These are phyloP conservation scores for Limonomyces culmigenus DNA, from an alignment of 1,284 basidiomycete genomes.

Conservation along the genomic window DNA sequence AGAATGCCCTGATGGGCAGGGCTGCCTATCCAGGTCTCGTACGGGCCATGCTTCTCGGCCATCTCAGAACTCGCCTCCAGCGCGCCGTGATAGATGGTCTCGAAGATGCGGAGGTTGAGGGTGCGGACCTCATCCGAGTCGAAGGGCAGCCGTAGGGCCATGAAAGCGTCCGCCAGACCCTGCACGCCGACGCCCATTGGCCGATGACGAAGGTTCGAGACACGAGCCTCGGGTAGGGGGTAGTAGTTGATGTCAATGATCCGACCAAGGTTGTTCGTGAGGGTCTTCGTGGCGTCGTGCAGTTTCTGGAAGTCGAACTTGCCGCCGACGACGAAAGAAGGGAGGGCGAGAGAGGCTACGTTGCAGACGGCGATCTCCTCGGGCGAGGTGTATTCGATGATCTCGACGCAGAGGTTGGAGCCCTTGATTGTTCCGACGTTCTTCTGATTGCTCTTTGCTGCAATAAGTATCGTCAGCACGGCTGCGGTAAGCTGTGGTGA, in stretches of 20 bases:
- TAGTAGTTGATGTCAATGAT: constrained; percentile 94
- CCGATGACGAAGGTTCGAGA: constrained; percentile 94
- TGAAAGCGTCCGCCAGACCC: constrained; percentile 96
- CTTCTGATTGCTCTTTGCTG: constrained; percentile 94
- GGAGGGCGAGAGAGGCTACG: constrained; percentile 92
- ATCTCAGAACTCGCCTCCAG: constrained; percentile 88
- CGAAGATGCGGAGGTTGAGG: constrained; percentile 94
- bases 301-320: constrained; percentile 89
- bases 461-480: constrained; percentile 2
- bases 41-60: constrained; percentile 69
- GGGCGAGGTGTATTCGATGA: constrained; percentile 95
- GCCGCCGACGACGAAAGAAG: constrained; percentile 64
- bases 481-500: no score
- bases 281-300: constrained; percentile 88
- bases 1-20: constrained; percentile 82
- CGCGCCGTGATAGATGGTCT: constrained; percentile 97
- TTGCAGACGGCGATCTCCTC: constrained; percentile 99
- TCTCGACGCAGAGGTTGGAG: constrained; percentile 98
- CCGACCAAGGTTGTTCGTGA: constrained; percentile 85
- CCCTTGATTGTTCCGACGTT: constrained; percentile 99
- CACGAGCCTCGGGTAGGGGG: constrained; percentile 80
- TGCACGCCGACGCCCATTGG: constrained; percentile 98
- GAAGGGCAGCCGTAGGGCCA: constrained; percentile 93
- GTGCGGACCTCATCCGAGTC: constrained; percentile 79
- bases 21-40: constrained; percentile 85